These are phyloP conservation scores for Cutaneotrichosporon sp. DNA, from an alignment of 1,284 basidiomycete genomes.

Conservation along the genomic window DNA sequence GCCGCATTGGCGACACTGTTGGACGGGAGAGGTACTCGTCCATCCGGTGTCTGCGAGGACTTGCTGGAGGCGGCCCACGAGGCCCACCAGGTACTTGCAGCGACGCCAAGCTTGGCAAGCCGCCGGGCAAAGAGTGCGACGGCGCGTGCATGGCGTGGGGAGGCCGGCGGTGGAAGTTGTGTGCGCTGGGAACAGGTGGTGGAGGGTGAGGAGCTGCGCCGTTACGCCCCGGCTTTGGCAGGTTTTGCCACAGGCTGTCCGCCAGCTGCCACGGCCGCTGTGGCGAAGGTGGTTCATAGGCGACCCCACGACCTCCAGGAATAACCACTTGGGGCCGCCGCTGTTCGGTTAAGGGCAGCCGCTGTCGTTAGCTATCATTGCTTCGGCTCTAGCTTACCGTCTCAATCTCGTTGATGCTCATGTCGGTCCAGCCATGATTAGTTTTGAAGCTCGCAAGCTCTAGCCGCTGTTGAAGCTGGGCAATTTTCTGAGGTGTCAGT, in stretches of 20 bases:
- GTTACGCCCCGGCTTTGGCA: constrained; percentile 35
- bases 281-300: constrained; percentile 42
- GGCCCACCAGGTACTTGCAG: constrained; percentile 1
- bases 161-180: constrained; percentile 5
- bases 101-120: constrained; percentile 9
- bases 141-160: constrained; percentile 10
- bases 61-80: not conserved
- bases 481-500: constrained; percentile 33
- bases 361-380: constrained; percentile 2
- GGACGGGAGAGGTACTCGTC: constrained; percentile 17
- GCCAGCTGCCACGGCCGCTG: constrained; percentile 44
- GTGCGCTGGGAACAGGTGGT: not conserved
- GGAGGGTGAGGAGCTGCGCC: not conserved
- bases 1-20: constrained; percentile 9
- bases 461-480: constrained; percentile 41
- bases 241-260: constrained; percentile 43
- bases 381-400: constrained; percentile 20
- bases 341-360: constrained; percentile 16
- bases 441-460: constrained; percentile 46
- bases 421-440: constrained; percentile 42
- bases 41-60: constrained; percentile 12
- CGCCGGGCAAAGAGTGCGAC: constrained; percentile 18
- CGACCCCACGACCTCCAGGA: constrained; percentile 15
- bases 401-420: constrained; percentile 45
- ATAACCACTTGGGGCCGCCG: constrained; percentile 15